A percentile compares a stretch with the other conserved stretches of the same genome.
Evolutionary conservation across 2,329 filamentous ascomycete species (phyloP).

Genomic region (Apiospora koreana): DNA sequence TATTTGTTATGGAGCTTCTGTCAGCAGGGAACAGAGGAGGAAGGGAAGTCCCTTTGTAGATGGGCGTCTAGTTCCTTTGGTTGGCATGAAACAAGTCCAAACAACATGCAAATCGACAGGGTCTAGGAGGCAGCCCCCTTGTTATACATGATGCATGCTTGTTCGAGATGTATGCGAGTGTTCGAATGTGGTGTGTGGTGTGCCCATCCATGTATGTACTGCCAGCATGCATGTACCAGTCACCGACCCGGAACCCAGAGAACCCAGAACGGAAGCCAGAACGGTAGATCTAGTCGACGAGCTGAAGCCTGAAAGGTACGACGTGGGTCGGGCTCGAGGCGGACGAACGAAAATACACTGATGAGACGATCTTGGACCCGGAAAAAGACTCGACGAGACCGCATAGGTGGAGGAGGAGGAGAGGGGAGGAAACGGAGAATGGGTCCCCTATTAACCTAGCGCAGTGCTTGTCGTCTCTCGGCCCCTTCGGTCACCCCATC

Average conservation of each 20-base stretch:
- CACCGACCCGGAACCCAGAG: too few relatives aligned
- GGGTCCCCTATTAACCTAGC: background rate
- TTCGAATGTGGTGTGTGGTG: background rate
- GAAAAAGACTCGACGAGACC: background rate
- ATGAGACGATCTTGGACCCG: background rate
- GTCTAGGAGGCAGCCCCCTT: background rate
- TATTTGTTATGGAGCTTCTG: background rate
- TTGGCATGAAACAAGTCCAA: slow-evolving; percentile 4
- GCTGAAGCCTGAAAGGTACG: background rate
- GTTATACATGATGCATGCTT: slow-evolving; percentile 7
- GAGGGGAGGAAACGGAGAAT: background rate
- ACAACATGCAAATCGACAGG: background rate
- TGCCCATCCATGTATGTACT: background rate
- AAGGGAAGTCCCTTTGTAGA: background rate
- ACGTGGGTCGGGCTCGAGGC: background rate
- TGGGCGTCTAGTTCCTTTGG: background rate
- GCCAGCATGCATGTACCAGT: background rate
- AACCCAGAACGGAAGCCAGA: background rate
- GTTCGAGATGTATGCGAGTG: background rate
- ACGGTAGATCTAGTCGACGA: background rate
- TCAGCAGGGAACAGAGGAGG: background rate
- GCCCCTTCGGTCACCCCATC: background rate
- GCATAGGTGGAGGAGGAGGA: background rate
- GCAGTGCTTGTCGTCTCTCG: background rate
- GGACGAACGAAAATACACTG: background rate